Evolutionary conservation across 176 grass and related monocot species (phyloP).

Genomic region (Musa troglodytarum): DNA sequence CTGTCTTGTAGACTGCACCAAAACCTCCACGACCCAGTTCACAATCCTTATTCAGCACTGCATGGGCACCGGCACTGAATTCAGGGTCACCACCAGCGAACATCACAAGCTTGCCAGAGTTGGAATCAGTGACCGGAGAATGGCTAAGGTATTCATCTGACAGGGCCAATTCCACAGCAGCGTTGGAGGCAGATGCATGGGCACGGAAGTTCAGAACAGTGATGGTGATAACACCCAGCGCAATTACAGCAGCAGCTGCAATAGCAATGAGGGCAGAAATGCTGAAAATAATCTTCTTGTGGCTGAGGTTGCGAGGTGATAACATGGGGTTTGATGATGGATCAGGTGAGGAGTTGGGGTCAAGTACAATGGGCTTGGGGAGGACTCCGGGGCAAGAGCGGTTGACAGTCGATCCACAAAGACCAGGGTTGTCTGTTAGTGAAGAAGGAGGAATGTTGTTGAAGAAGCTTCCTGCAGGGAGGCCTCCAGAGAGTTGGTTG

Average conservation of each 20-base stretch:
- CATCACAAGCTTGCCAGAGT: conserved; percentile 88
- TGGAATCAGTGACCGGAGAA: conserved; percentile 75
- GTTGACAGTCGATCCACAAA: conserved; percentile 84
- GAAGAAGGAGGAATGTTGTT: conserved; percentile 73
- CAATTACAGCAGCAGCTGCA: conserved; percentile 76
- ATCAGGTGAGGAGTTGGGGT: conserved; percentile 47
- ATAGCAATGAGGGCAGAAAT: conserved; percentile 93
- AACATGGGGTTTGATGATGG: conserved; percentile 24
- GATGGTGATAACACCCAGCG: conserved; percentile 75
- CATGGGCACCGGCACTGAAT: conserved; percentile 87
- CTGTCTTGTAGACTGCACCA: conserved; percentile 83
- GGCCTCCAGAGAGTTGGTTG: conserved; percentile 76
- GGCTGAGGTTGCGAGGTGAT: conserved; percentile 27
- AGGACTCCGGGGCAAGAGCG: conserved; percentile 64
- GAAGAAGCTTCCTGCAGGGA: conserved; percentile 88
- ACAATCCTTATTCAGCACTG: conserved; percentile 92
- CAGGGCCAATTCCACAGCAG: conserved; percentile 47
- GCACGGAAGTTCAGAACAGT: conserved; percentile 79
- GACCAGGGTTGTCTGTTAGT: conserved; percentile 59
- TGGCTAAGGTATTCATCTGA: conserved; percentile 86
- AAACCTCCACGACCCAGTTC: conserved; percentile 97
- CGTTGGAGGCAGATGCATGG: conserved; percentile 33
- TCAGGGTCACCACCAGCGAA: conserved; percentile 84
- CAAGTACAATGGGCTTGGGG: conserved; percentile 93
- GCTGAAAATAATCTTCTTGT: conserved; percentile 93